Base-by-base conservation (phyloP, 1,139 yeast species). In the Candida tunisiensis region DNA sequence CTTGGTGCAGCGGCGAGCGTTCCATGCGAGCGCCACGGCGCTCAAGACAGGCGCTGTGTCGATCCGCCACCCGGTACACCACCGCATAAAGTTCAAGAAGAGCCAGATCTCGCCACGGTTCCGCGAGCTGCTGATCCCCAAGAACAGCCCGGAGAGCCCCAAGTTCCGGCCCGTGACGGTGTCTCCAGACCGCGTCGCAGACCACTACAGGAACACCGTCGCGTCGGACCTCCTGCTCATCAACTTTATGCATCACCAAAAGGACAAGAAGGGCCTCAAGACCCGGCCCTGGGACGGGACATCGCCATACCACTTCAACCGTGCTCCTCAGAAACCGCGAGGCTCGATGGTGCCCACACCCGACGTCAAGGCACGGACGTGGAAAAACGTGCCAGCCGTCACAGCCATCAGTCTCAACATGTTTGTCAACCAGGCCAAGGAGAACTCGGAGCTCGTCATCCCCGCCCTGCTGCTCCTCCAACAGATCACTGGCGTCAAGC, bases 401-500 rank as follows among this genome's bases (percentile, higher is more conserved):
- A 62, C 65, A 31, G 62, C 69, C 9, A 64, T 88, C 26, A 62
- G 68, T 24, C 55, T 91, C 40, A 82, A 80, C 50, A 69, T 92
- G 40, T 85, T 70, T 47, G 85, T 71, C 30, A 71, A 69, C 38
- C 72, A 71, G 28, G 88, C 94, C 8, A 68, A 70, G 40, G 73
- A 68, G 34, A 73, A 75, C 41, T 65, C 72, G 25, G 74, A 83
- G 57, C 62, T 73, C 35, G 80, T 83, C 26, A 69, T 85, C 33
- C 67, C 88, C 19, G 82, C 93, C 11, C 62, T 73, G 36, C 62
- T 82, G 35, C 92, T 80, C 51, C 51, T 91, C 31, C 92, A 92
- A 39, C 96, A 88, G 51, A 78, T 91, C 44, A 85, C 98, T 19
- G 93, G 93, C 37, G 73, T 66, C 38, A 80, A 82, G 51, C 85